These are phyloP conservation scores for Kitagawia praeruptora DNA, from an alignment of 129 eudicot genomes.

Conservation along the genomic window DNA sequence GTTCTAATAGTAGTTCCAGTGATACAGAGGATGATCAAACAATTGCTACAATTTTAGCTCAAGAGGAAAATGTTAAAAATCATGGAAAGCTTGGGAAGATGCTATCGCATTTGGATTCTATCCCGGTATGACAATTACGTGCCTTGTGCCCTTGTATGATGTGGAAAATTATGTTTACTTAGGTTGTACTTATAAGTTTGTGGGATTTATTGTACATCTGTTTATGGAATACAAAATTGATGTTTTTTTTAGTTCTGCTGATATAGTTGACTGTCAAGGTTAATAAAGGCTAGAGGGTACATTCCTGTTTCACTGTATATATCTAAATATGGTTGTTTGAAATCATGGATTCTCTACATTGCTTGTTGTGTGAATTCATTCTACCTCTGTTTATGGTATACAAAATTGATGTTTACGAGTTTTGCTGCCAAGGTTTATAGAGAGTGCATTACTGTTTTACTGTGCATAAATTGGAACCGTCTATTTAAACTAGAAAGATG, in stretches of 20 bases:
- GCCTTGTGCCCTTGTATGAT: neutral
- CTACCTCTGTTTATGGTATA: neutral
- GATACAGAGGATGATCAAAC: constrained; percentile 52
- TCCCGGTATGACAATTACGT: constrained; percentile 30
- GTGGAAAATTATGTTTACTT: neutral
- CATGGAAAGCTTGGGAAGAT: constrained; percentile 44
- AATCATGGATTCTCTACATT: neutral
- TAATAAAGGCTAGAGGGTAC: neutral
- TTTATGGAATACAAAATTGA: neutral
- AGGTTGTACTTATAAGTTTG: neutral
- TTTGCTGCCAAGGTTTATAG: neutral
- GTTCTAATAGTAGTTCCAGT: constrained; percentile 33
- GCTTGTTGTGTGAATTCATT: neutral
- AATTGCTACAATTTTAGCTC: constrained; percentile 37
- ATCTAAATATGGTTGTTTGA: neutral
- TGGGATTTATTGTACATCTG: neutral
- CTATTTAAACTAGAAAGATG: too few species aligned
- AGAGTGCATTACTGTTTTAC: neutral
- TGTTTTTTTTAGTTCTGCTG: neutral
- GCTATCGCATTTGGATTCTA: constrained; percentile 46
- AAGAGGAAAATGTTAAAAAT: constrained; percentile 25
- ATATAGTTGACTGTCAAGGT: neutral
- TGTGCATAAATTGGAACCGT: neutral
- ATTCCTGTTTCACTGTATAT: neutral
- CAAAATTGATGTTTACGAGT: neutral